Base-by-base conservation (phyloP, 2,329 filamentous ascomycete species). In the Alternaria conjuncta region DNA sequence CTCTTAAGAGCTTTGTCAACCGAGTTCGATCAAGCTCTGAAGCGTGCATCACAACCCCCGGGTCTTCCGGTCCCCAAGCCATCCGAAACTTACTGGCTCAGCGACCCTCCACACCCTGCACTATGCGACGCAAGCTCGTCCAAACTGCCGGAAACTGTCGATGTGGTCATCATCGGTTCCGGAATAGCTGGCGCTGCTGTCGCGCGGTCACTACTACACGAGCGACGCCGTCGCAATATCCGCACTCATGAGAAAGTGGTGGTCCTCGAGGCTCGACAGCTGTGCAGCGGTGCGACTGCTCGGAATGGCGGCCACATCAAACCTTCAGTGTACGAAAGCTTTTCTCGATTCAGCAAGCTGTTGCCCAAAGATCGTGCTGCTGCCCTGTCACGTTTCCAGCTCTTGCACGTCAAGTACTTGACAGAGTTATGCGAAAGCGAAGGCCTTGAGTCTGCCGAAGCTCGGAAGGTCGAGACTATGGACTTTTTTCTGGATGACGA, bases 131-230 rank as follows among this genome's bases (percentile, higher is more conserved):
- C 57, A 11, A 32, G 43, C 1, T 66, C 64, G 23, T 6, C 46
- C 6, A 9, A 55, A 6, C 32, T 68, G 8, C 82, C 83, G 0
- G 47, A 68, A 2, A 70, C 77, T 7, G 82, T 81, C 6, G 86
- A 88, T 60, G 73, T 86, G 3, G 82, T 85, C 18, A 81, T 88
- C 44, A 83, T 88, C 65, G 86, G 86, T 21, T 87, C 85, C 36
- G 87, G 86, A 2, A 87, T 88, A 62, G 84, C 85, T 2, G 85
- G 81, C 10, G 81, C 80, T 4, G 78, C 79, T 20, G 73, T 83
- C 15, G 82, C 81, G 4, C 70, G 79, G 20, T 76, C 79, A 4
- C 46, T 66, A 12, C 58, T 81, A 3, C 69, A 80, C 25, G 55
- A 67, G 21, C 68, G 71, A 26, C 58, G 59, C 13, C 57, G 58